Percentiles rank a stretch among this genome's conserved stretches.
Conservation (phyloP, 1,284 basidiomycete species). For the Flammula alnicola region DNA sequence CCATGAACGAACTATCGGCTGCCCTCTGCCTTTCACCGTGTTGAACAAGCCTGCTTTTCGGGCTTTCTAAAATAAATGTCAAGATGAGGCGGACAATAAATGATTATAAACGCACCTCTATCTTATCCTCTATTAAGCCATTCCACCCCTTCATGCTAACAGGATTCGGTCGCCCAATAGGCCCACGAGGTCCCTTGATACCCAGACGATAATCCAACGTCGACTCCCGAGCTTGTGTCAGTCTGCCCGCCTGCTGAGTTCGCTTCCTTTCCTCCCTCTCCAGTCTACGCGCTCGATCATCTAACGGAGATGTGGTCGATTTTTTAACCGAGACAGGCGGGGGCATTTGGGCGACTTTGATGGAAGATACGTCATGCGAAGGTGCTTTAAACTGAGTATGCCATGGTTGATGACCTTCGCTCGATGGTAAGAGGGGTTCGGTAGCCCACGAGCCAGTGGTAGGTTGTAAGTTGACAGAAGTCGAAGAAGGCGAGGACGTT, state of each 20-base stretch:
- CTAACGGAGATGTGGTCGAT: constrained; percentile 32
- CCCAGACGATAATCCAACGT: constrained; percentile 78
- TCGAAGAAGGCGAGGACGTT: neutral
- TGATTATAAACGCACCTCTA: constrained; percentile 56
- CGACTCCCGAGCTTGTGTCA: constrained; percentile 72
- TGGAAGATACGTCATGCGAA: constrained; percentile 53
- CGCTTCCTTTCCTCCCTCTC: constrained; percentile 59
- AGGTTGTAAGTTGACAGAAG: constrained; percentile 14
- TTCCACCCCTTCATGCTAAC: constrained; percentile 76
- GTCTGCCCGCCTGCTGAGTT: constrained; percentile 55
- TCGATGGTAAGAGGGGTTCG: constrained; percentile 55
- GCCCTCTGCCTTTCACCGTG: constrained; percentile 75
- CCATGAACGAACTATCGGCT: constrained; percentile 64
- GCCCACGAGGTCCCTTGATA: constrained; percentile 42
- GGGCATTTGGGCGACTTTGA: constrained; percentile 55
- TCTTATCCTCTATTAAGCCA: constrained; percentile 77
- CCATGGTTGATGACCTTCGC: constrained; percentile 68
- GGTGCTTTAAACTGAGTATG: constrained; percentile 69
- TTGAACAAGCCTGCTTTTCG: constrained; percentile 73
- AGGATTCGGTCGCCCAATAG: constrained; percentile 52
- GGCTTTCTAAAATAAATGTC: constrained; percentile 53
- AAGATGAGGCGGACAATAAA: constrained; percentile 5
- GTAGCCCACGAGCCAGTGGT: constrained; percentile 44
- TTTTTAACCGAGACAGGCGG: constrained; percentile 32
- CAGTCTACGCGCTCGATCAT: constrained; percentile 54